Base-by-base conservation (phyloP, 208 protist species). In the Leishmania arabica region DNA sequence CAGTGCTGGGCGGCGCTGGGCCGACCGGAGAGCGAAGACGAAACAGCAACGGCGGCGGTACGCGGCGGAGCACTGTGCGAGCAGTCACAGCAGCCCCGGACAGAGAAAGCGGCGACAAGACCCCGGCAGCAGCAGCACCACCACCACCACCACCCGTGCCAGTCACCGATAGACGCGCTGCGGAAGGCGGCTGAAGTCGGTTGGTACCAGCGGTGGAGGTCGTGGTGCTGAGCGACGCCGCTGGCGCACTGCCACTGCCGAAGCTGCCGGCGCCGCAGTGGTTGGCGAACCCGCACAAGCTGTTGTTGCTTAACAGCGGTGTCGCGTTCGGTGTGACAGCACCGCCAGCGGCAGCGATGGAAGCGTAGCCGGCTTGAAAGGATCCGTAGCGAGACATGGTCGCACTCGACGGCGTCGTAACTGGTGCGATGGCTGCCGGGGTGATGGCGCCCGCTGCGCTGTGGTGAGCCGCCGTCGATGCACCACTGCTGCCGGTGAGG, bases 11-110 rank as follows among this genome's bases (percentile, higher is more conserved):
- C 58, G 47, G 34, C 45, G 64, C 37, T 47, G 37, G 62, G 31
- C 19, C 62, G 34, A 69, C 76, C 19, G 76, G 76, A 5, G 76
- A 79, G 19, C 76, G 76, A 17, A 69, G 45, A 31, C 66, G 69
- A 21, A 75, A 74, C 31, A 81, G 53, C 69, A 72, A 54, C 78
- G 78, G 78, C 66, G 78, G 78, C 13, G 78, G 78, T 42, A 53
- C 53, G 27, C 78, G 69, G 21, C 78, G 78, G n/a, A 54, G 70
- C 37, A 40, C 24, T 53, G n/a, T 21, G 7, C n/a, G 17, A 1
- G 56, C 58, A 17, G 58, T 54, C 21, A 24, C 37, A 40, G 75
- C 34, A 21, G 27, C 75, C 6, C 40, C 58, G 34, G 31, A 40
- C 40, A 27, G 60, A 58, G 31, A 54, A 7, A 70, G 47, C 6